Percentiles rank a stretch among this genome's conserved stretches.
phyloP scores from a whole-genome alignment of 2,329 filamentous ascomycete species.

The Penicillium sp. region DNA sequence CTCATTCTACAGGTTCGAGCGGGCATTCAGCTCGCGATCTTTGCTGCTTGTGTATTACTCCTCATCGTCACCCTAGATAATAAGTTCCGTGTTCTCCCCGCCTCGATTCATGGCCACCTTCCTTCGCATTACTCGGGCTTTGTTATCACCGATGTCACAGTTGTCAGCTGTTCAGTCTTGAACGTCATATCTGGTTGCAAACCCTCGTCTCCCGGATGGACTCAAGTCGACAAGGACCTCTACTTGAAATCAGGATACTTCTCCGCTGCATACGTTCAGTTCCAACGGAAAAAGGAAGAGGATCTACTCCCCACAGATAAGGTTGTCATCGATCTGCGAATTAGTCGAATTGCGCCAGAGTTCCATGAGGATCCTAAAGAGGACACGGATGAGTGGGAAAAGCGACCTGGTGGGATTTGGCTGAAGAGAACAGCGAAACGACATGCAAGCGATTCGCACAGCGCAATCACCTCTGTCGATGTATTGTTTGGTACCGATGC shows the following conservation, averaged over 20 bases:
- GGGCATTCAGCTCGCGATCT: slow-evolving; percentile 73
- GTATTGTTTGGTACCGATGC: slow-evolving; percentile 90
- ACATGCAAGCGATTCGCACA: slow-evolving; percentile 74
- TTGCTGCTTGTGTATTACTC: slow-evolving; percentile 69
- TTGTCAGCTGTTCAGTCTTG: slow-evolving; percentile 75
- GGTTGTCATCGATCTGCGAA: slow-evolving; percentile 78
- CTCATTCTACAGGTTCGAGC: slow-evolving; percentile 58
- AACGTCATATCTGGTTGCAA: slow-evolving; percentile 78
- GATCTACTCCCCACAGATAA: slow-evolving; percentile 75
- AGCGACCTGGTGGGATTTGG: slow-evolving; percentile 78
- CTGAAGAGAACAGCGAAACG: slow-evolving; percentile 74
- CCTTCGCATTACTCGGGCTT: slow-evolving; percentile 83
- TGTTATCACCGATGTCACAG: slow-evolving; percentile 82
- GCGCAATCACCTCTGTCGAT: slow-evolving; percentile 79
- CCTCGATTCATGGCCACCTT: slow-evolving; percentile 83
- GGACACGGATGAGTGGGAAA: slow-evolving; percentile 74
- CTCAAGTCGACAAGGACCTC: slow-evolving; percentile 86
- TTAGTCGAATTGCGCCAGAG: slow-evolving; percentile 73
- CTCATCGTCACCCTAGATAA: slow-evolving; percentile 83
- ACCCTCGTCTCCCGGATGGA: slow-evolving; percentile 75
- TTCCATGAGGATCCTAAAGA: slow-evolving; percentile 59
- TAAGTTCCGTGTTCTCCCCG: slow-evolving; percentile 84
- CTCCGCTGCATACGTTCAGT: slow-evolving; percentile 77
- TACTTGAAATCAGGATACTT: slow-evolving; percentile 77
- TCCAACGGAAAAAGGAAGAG: slow-evolving; percentile 84